Evolutionary conservation across 2,329 filamentous ascomycete genomes (phyloP).

Genomic region (Ceratocystiopsis brevicomis): DNA sequence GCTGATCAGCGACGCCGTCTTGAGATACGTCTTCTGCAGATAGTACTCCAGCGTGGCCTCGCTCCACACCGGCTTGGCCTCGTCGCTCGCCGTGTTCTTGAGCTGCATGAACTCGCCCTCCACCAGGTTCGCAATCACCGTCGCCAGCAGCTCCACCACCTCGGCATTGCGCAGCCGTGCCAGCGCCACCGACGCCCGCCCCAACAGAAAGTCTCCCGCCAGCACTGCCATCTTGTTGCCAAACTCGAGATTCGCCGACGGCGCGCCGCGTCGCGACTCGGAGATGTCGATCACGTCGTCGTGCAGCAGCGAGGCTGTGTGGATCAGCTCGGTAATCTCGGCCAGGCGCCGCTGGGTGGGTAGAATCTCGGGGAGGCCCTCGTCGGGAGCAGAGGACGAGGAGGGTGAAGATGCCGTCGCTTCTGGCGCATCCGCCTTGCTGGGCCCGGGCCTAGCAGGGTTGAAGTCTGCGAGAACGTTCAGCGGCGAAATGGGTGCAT

Average conservation of each 20-base stretch:
- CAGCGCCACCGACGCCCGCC: slow-evolving; percentile 80
- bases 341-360: slow-evolving; percentile 85
- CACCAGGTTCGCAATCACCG: slow-evolving; percentile 91
- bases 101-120: slow-evolving; percentile 99
- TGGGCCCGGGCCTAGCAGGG: slow-evolving; percentile 25
- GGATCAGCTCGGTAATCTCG: slow-evolving; percentile 93
- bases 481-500: slow-evolving; percentile 34
- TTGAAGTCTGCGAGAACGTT: slow-evolving; percentile 62
- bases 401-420: slow-evolving; percentile 27
- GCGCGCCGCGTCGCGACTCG: slow-evolving; percentile 59
- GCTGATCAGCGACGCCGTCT: slow-evolving; percentile 86
- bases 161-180: slow-evolving; percentile 81
- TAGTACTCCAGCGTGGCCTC: slow-evolving; percentile 87
- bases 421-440: slow-evolving; percentile 16
- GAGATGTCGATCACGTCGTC: slow-evolving; percentile 97
- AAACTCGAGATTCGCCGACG: slow-evolving; percentile 84
- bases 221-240: slow-evolving; percentile 99
- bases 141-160: slow-evolving; percentile 84
- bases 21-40: slow-evolving; percentile 94
- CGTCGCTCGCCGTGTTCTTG: slow-evolving; percentile 84
- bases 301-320: slow-evolving; percentile 88
- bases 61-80: slow-evolving; percentile 66
- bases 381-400: slow-evolving; percentile 9
- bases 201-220: slow-evolving; percentile 89
- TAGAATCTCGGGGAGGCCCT: slow-evolving; percentile 46